Conservation (phyloP, 2,329 filamentous ascomycete species). For the Blastomyces silverae region DNA sequence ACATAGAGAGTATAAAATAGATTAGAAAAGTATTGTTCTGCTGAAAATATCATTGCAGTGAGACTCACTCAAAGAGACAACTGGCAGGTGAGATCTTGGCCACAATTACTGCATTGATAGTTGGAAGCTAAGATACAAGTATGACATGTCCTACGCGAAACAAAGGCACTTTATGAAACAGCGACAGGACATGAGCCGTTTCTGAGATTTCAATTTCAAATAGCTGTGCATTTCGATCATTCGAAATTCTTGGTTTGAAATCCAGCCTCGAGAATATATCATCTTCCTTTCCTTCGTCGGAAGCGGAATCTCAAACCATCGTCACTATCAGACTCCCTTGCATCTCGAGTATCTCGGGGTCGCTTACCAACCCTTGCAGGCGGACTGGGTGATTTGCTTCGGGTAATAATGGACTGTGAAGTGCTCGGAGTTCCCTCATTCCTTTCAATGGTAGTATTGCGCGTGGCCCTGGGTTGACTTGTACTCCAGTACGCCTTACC, state of each 20-base stretch:
- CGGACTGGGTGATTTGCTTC: slow-evolving; percentile 18
- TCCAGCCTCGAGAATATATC: neutral
- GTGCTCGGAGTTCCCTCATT: slow-evolving; percentile 3
- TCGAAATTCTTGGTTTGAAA: neutral
- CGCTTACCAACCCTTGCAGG: slow-evolving; percentile 30
- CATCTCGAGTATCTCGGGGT: slow-evolving; percentile 25
- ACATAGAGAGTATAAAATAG: too few relatives aligned
- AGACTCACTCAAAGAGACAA: too few relatives aligned
- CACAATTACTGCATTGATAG: too few relatives aligned
- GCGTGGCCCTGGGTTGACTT: slow-evolving; percentile 18
- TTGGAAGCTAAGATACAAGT: too few relatives aligned
- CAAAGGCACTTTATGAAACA: neutral
- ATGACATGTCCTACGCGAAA: too few relatives aligned
- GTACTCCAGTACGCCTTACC: slow-evolving; percentile 67
- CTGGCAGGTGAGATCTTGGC: too few relatives aligned
- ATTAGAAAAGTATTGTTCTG: too few relatives aligned
- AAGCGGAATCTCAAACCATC: slow-evolving; percentile 53
- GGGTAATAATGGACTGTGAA: slow-evolving; percentile 23
- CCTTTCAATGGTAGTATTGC: neutral
- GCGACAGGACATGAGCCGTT: neutral
- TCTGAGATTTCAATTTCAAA: neutral
- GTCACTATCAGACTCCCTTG: slow-evolving; percentile 49
- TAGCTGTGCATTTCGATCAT: neutral
- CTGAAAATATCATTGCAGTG: too few relatives aligned
- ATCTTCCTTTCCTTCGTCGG: slow-evolving; percentile 37